Evolutionary conservation across 352 stramenopile species (phyloP).

Genomic region (Phytophthora constricta): DNA sequence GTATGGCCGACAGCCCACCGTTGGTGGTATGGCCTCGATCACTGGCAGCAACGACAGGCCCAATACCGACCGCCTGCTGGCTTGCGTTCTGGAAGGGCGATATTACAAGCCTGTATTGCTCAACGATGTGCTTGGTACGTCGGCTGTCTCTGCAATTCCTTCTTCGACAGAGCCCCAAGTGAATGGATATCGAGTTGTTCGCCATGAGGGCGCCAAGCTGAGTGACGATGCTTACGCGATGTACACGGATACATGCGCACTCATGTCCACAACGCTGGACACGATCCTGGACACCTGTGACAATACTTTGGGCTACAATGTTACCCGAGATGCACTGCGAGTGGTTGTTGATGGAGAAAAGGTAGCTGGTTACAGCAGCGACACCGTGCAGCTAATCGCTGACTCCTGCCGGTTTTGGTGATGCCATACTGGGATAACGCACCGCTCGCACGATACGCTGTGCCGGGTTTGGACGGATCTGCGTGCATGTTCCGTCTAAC

Average conservation of each 20-base stretch:
- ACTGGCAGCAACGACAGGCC: conserved; percentile 55
- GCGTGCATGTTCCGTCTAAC: conserved; percentile 52
- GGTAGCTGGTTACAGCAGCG: conserved; percentile 9
- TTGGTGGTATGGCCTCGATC: conserved; percentile 27
- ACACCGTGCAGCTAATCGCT: conserved; percentile 33
- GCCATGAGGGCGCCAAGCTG: conserved; percentile 13
- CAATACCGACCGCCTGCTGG: conserved; percentile 54
- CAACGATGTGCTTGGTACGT: conserved; percentile 33
- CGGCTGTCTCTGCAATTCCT: conserved; percentile 10
- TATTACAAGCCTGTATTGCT: conserved; percentile 48
- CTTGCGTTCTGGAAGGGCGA: conserved; percentile 45
- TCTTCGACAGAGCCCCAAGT: conserved; percentile 8
- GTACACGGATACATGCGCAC: conserved; percentile 34
- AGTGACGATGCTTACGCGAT: conserved; percentile 19
- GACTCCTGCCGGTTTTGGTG: conserved; percentile 50
- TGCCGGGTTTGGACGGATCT: conserved; percentile 43
- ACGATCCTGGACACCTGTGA: conserved; percentile 38
- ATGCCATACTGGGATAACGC: conserved; percentile 56
- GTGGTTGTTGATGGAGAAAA: conserved; percentile 33
- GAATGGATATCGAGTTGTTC: conserved; percentile 39
- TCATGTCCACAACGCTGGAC: conserved; percentile 34
- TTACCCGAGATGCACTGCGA: conserved; percentile 31
- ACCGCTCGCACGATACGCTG: conserved; percentile 26
- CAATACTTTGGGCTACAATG: conserved; percentile 35
- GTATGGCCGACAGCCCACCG: conserved; percentile 27